Base-by-base conservation (phyloP, 2,329 filamentous ascomycete species). In the Ophiostoma populinum region DNA sequence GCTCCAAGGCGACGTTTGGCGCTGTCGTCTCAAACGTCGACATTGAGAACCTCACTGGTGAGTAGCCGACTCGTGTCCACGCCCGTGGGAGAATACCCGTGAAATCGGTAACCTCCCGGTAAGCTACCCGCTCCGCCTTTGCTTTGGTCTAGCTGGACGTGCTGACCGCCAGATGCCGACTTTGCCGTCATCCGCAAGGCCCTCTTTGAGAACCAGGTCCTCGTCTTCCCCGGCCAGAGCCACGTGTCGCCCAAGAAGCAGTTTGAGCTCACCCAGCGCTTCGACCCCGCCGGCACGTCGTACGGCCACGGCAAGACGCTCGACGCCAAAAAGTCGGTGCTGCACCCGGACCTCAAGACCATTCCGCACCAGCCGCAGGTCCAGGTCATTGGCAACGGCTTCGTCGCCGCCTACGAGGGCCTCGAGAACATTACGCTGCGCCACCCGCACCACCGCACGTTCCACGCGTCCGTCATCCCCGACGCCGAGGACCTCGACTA, bases 321-420 rank as follows among this genome's bases (percentile, higher is more conserved):
- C 32, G 77, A 82, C 45, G 44, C 44, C 30, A 65, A 65, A 51
- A 66, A 63, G 33, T 68, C 62, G 37, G 72, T 86, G 46, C 63
- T 86, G 13, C 78, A 85, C 49, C 80, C 80, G 0, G 80, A 86
- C 46, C 62, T 86, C 13, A 83, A 85, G 58, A 85, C 80, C 0
- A 70, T 86, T 27, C 79, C 80, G 0, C 74, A 81, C 45, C 80
- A 86, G 51, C 77, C 80, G 0, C 78, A 86, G 42, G 75, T 81
- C 2, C 80, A 86, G 48, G 73, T 85, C 36, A 85, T 86, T 41
- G 80, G 80, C 26, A 82, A 86, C 47, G 80, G 80, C 5, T 65
- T 67, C 31, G 65, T 86, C 2, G 51, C 64, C 1, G 65, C 68
- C 21, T 85, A 82, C 46, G 78, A 85, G 49, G 80, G 79, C 1